Conservation (phyloP, 2,329 filamentous ascomycete species). For the Emericellopsis atlantica region DNA sequence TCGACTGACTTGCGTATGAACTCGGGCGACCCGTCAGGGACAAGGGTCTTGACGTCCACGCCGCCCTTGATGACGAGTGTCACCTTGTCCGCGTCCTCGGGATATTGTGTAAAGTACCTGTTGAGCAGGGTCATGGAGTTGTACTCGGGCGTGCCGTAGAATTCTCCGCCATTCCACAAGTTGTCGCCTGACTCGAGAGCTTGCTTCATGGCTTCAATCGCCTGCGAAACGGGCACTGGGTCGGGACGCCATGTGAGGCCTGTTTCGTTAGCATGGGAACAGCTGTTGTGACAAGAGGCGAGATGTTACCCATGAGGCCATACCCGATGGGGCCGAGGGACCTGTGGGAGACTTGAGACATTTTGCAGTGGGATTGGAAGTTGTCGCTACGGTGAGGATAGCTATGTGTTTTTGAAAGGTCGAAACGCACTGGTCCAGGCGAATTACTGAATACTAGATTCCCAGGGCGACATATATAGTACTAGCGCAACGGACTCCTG, state of each 20-base stretch:
- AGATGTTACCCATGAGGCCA: conserved; percentile 36
- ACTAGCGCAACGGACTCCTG: too few species aligned
- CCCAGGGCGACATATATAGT: too few species aligned
- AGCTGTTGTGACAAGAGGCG: conserved; percentile 1
- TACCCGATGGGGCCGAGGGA: conserved; percentile 36
- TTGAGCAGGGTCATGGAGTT: conserved; percentile 48
- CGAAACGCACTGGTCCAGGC: too few species aligned
- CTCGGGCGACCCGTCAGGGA: conserved; percentile 37
- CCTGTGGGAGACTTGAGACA: conserved; percentile 25
- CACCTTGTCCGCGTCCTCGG: conserved; percentile 49
- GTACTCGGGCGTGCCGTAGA: conserved; percentile 47
- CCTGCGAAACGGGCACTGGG: conserved; percentile 28
- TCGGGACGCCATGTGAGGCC: conserved; percentile 29
- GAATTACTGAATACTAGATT: too few species aligned
- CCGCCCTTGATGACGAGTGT: conserved; percentile 52
- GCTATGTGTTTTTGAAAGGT: too few species aligned
- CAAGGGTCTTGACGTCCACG: conserved; percentile 17
- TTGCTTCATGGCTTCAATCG: conserved; percentile 42
- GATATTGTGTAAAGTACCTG: conserved; percentile 50
- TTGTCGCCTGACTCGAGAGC: conserved; percentile 30
- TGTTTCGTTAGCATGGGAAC: conserved; percentile 22
- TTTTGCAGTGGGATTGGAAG: conserved; percentile 4
- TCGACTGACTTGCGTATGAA: conserved; percentile 45
- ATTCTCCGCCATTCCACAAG: conserved; percentile 51
- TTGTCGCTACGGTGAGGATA: not conserved